A percentile compares a stretch with the other conserved stretches of the same genome.
Evolutionary conservation across 1,139 yeast genomes (phyloP).

Genomic region (Debaryomyces udenii): DNA sequence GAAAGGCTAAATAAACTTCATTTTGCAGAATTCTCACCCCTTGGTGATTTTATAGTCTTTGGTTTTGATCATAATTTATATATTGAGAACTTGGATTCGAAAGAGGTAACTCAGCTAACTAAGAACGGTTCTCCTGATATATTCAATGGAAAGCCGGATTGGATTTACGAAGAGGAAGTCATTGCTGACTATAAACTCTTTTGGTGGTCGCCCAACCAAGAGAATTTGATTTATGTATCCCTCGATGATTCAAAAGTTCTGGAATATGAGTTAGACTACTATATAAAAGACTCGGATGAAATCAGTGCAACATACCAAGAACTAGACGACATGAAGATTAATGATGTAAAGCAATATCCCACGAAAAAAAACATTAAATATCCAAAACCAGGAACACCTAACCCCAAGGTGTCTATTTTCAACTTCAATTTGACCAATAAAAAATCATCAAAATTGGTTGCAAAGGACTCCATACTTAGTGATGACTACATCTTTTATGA

Average conservation of each 20-base stretch:
- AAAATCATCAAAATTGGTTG: slow-evolving; percentile 21
- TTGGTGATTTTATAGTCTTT: slow-evolving; percentile 37
- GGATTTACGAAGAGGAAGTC: slow-evolving; percentile 98
- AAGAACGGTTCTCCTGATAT: slow-evolving; percentile 64
- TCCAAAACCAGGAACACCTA: slow-evolving; percentile 84
- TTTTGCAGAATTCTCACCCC: slow-evolving; percentile 47
- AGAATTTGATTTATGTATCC: slow-evolving; percentile 61
- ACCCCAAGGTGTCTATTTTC: slow-evolving; percentile 60
- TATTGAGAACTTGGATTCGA: slow-evolving; percentile 38
- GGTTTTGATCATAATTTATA: slow-evolving; percentile 42
- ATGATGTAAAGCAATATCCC: slow-evolving; percentile 59
- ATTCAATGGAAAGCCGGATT: slow-evolving; percentile 90
- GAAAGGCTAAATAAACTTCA: slow-evolving; percentile 33
- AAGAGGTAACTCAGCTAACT: slow-evolving; percentile 52
- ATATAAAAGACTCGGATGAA: slow-evolving; percentile 43
- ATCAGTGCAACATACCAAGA: slow-evolving; percentile 30
- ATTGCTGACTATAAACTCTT: slow-evolving; percentile 61
- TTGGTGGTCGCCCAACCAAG: slow-evolving; percentile 89
- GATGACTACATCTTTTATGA: slow-evolving; percentile 67
- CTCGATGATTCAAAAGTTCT: slow-evolving; percentile 76
- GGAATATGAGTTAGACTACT: slow-evolving; percentile 65
- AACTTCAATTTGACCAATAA: slow-evolving; percentile 42
- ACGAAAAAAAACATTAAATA: slow-evolving; percentile 57
- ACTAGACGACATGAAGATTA: slow-evolving; percentile 18
- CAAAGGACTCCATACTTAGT: slow-evolving; percentile 36